Conservation (phyloP, 148 eudicot species). For the Rhododendron griersonianum region DNA sequence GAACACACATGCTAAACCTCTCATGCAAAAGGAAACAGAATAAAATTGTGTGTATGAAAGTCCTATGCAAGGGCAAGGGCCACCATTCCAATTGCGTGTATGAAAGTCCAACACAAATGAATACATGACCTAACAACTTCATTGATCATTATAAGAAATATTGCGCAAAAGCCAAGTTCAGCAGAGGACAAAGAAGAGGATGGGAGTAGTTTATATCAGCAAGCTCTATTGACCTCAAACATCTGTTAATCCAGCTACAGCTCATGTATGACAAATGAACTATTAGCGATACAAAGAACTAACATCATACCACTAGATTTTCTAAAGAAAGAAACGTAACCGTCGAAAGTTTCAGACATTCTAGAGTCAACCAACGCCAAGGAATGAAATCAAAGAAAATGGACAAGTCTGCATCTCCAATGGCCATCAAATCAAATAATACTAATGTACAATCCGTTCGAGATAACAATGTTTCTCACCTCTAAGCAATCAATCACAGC, state of each 20-base stretch:
- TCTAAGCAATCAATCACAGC: constrained; percentile 97
- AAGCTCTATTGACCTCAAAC: neutral
- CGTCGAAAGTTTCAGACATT: neutral
- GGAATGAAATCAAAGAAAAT: neutral
- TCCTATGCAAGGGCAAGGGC: neutral
- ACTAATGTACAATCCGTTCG: neutral
- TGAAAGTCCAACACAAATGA: neutral
- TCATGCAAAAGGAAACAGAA: neutral
- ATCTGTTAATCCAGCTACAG: neutral
- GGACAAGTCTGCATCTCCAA: neutral
- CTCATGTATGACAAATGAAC: neutral
- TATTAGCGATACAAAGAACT: neutral
- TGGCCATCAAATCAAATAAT: neutral
- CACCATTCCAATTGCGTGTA: neutral
- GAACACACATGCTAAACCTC: neutral
- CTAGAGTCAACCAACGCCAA: neutral
- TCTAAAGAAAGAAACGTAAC: neutral
- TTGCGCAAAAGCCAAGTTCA: neutral
- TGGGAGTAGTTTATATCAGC: constrained; percentile 1
- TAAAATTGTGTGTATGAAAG: neutral
- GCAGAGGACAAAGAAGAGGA: neutral
- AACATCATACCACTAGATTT: neutral
- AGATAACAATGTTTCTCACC: constrained; percentile 42
- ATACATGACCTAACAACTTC: neutral
- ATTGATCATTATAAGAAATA: too few relatives aligned